Base-by-base conservation (phyloP, 805 yeast species). In the Metschnikowia chrysomelidarum region DNA sequence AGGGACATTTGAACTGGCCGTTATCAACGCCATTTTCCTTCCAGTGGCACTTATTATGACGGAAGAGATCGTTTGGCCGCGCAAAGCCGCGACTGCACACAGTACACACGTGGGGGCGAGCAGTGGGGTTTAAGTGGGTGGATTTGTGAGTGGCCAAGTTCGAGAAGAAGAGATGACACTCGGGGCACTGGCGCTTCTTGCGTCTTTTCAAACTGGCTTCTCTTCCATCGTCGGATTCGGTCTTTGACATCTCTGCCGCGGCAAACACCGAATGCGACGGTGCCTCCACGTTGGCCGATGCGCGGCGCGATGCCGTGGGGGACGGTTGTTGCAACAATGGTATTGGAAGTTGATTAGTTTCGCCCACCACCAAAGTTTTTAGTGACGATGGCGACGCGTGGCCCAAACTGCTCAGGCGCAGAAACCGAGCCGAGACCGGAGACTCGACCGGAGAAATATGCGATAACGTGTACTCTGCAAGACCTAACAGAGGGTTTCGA, bases 1-100 rank as follows among this genome's bases (percentile, higher is more conserved):
- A 85, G 1, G 97, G 97, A 51, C 97, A 88, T 53, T 76, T 76
- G 64, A 78, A 88, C 20, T 85, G 81, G 17, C 77, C 78, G 47
- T 78, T 76, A 57, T 74, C 78, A 18, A 73, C 67, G 3, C 84
- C 84, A 4, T 77, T 71, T 48, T 82, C 91, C 47, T 83, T 82
- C 72, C 88, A 76, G 58, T 88, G 97, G 39, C 91, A 75, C 59
- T 86, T 87, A 50, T 80, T 78, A 57, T 88, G 97, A 43, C 97
- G 72, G 46, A 82, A 75, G 47, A 89, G 65, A 57, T 88, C 96
- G 56, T 89, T 89, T 27, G 89, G 82, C 40, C 96, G 71, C 11
- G 93, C 86, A 62, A 88, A 88, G 2, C 95, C 95, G 41, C 96
- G 76, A 25, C 75, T 69, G 58, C 97, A 88, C 21, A 79, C 75